These are phyloP conservation scores for Cytospora piceicola DNA, from an alignment of 2,329 filamentous ascomycete species.

Conservation along the genomic window DNA sequence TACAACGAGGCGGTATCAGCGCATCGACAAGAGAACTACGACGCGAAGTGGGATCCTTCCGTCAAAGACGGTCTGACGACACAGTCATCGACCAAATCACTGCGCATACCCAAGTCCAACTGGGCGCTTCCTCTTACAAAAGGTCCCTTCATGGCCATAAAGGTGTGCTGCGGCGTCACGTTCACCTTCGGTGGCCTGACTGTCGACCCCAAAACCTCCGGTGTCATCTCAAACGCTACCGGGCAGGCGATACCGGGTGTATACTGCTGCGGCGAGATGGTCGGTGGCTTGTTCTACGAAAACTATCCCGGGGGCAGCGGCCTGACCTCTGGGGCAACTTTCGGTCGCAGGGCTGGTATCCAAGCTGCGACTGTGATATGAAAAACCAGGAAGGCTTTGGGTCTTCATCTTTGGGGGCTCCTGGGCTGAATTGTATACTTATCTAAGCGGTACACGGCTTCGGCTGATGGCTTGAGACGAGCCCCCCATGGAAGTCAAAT, in stretches of 20 bases:
- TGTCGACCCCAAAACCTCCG: constrained; percentile 57
- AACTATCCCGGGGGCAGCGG: constrained; percentile 69
- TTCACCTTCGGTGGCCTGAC: constrained; percentile 70
- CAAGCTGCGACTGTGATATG: constrained; percentile 37
- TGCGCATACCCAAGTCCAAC: constrained; percentile 64
- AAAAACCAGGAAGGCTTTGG: too few species aligned
- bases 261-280: constrained; percentile 67
- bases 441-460: neutral
- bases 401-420: neutral
- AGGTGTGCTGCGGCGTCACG: constrained; percentile 67
- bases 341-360: constrained; percentile 48
- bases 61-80: constrained; percentile 66
- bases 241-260: constrained; percentile 55
- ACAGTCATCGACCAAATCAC: constrained; percentile 48
- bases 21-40: constrained; percentile 49
- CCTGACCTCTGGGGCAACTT: constrained; percentile 61
- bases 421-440: neutral
- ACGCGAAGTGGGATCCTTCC: constrained; percentile 59
- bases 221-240: constrained; percentile 52
- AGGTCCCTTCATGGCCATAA: constrained; percentile 64
- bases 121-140: constrained; percentile 65
- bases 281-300: constrained; percentile 65
- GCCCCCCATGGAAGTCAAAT: neutral
- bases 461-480: too few species aligned
- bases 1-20: constrained; percentile 62